Conservation (phyloP, 768 basidiomycete species). For the Tephrocybe sp. region DNA sequence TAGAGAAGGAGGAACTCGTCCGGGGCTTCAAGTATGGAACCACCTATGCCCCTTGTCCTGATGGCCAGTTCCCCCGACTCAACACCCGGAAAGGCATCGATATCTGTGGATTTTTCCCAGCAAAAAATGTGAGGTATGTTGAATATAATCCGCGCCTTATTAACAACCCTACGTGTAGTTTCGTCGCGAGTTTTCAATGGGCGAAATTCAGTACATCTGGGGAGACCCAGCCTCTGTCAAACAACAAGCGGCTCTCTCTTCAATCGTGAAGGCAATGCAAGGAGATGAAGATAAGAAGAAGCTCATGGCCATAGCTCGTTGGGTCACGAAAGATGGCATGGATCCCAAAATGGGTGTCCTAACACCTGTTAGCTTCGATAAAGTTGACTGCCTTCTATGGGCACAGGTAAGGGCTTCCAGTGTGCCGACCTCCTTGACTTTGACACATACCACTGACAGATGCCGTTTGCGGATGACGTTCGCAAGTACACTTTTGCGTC, state of each 20-base stretch:
- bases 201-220: slow-evolving; percentile 86
- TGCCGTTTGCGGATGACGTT: slow-evolving; percentile 95
- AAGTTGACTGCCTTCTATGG: slow-evolving; percentile 82
- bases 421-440: neutral
- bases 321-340: slow-evolving; percentile 67
- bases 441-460: slow-evolving; percentile 37
- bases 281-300: slow-evolving; percentile 34
- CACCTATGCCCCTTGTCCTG: slow-evolving; percentile 82
- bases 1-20: slow-evolving; percentile 78
- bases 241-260: slow-evolving; percentile 83
- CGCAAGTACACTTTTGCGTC: slow-evolving; percentile 86
- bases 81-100: slow-evolving; percentile 84
- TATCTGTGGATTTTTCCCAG: slow-evolving; percentile 78
- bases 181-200: slow-evolving; percentile 77
- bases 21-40: slow-evolving; percentile 88
- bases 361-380: slow-evolving; percentile 55
- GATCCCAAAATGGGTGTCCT: slow-evolving; percentile 89
- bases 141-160: neutral
- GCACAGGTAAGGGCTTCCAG: slow-evolving; percentile 51
- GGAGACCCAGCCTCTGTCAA: slow-evolving; percentile 62
- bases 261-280: slow-evolving; percentile 81
- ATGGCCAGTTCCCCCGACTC: slow-evolving; percentile 76
- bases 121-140: slow-evolving; percentile 49
- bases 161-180: slow-evolving; percentile 44
- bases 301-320: slow-evolving; percentile 77